Evolutionary conservation across 2,329 filamentous ascomycete genomes (phyloP), one percentile per base, ranked within the genome.

Genomic region (Ustulina deusta): DNA sequence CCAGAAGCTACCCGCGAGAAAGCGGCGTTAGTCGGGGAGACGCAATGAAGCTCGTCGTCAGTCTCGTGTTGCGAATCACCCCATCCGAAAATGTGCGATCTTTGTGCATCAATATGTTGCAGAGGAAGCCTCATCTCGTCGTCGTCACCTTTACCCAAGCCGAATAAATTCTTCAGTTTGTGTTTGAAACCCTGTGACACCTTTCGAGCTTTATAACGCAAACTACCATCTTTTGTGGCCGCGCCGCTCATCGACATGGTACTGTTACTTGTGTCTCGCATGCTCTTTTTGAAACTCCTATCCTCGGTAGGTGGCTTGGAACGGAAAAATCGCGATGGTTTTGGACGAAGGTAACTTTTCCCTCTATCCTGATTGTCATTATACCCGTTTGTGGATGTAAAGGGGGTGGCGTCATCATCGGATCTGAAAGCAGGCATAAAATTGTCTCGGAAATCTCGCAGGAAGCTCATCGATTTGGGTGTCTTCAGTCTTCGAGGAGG

Each of bases 171-270:
- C 76, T 85, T 90, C 66, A 93, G 73, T 65, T 84, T 91, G 55
- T 83, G 85, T 73, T 85, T 91, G 44, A 93, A 74, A 0, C 85
- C 86, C 17, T 82, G 84, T 0, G 91, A 92, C 15, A 89, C 86
- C 36, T 88, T 89, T 27, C 90, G 84, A 11, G 87, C 86, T 58
- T 85, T 89, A 34, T 81, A 79, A 52, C 82, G 83, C 32, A 90
- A 72, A 3, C 78, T 78, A 4, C 75, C 76, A 22, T 80, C 74
- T 42, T 78, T 80, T 2, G 68, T 46, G 5, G 65, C 7, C 34
- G 71, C 68, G 9, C 68, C 40, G 48, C 65, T 69, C 20, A 63
- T 57, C 17, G 64, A 78, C 80, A 63, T 74, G 70, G 74, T 83
- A 72, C 81, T 84, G 74, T 80, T 82, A 65, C 80, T 83, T 49